Evolutionary conservation across 108 stramenopile genomes (phyloP), one percentile per base, ranked within the genome.

Genomic region (Nitzschia sp.): DNA sequence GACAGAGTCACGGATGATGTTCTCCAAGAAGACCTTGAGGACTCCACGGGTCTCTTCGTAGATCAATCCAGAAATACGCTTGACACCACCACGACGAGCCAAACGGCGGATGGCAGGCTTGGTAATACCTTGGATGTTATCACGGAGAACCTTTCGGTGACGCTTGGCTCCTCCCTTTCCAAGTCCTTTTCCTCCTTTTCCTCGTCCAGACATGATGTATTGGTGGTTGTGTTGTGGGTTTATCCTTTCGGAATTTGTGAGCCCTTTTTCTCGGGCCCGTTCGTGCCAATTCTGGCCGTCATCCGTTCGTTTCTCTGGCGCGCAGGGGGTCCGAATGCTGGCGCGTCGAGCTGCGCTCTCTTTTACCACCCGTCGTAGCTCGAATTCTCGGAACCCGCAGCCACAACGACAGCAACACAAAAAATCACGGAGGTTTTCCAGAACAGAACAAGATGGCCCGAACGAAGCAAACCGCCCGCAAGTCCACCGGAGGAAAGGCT

Each of bases 121-220:
- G 91, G 98, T 97, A 82, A 97, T 97, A 77, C 98, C 98, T 82
- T 97, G 97, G 96, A 98, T 95, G 85, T 98, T 96, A 75, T 97
- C 97, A 69, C 97, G 87, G 58, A 97, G 90, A 52, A 97, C 96
- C 93, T 96, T 97, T 68, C 94, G 88, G 81, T 97, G 97, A 81
- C 97, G 95, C 97, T 96, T 97, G 86, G 96, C 93, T 61, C 92
- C 92, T 63, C 91, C 91, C 84, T 93, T 90, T 84, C 92, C 92
- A 41, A 93, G 83, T 69, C 89, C 92, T 73, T 93, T 93, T 59
- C 89, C 89, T 86, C 92, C 92, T 78, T 93, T 93, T 65, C 92
- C 92, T 59, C 92, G 79, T 39, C 92, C 92, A 72, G 77, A 83
- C 82, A 86, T 83, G 81, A 26, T 83, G 52, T 48, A 48, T 17